Evolutionary conservation across 2,329 filamentous ascomycete species (phyloP), one percentile per base, ranked within the genome.

Genomic region (Cytospora piceicola): DNA sequence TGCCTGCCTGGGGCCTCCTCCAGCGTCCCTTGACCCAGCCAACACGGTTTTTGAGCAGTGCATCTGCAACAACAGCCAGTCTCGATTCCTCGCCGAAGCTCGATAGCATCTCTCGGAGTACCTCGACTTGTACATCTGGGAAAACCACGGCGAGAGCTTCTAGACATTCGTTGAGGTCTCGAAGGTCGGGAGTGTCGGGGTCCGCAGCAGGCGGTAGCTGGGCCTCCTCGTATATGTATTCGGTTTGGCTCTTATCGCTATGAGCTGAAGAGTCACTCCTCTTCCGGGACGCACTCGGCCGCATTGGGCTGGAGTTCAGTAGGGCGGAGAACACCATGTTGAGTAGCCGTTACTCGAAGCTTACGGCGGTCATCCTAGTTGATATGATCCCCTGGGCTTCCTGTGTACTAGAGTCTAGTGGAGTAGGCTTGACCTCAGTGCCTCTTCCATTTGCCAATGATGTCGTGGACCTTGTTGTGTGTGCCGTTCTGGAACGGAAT

Each of bases 21-120:
- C 86, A 89, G 58, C 91, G 82, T 1, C 90, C 90, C 73, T 89
- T 89, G 69, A 91, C 88, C 82, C 88, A 92, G 58, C 85, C 84
- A 62, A 85, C 83, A 42, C 87, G 86, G 72, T 90, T 88, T 78
- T 91, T 93, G 66, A 95, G 81, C 66, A 95, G 80, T 58, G 88
- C 85, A 73, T 95, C 91, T 15, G 91, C 91, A 32, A 94, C 89
- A 58, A 95, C 83, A 53, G 91, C 89, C 29, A 94, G 78, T 69
- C 91, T 82, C 68, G 91, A 94, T 76, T 94, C 90, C 71, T 89
- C 87, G 72, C 90, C 89, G 73, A 94, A 90, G 72, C 82, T 90
- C 49, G 83, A 79, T 58, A 95, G 85, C 85, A 95, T 91, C 79
- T 94, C 91, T 54, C 91, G 86, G 73, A 95, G 92, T 22, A 94